Evolutionary conservation across 164 flowering plant genomes (phyloP).

Genomic region (Hamamelis virginiana): DNA sequence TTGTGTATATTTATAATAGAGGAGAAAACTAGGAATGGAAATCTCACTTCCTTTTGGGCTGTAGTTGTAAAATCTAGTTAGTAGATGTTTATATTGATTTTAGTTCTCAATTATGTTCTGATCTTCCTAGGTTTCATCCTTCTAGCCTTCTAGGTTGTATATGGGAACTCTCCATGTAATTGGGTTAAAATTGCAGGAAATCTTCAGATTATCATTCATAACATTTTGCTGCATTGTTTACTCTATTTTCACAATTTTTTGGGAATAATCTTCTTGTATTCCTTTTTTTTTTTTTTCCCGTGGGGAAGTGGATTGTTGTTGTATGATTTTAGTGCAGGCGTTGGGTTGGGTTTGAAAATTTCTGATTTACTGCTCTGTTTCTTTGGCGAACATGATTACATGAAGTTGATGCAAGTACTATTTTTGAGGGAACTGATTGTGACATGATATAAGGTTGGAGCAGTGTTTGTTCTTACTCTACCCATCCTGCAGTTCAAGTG

Average conservation of each 20-base stretch:
- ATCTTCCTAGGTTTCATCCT: conserved; percentile 11
- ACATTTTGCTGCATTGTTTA: background rate
- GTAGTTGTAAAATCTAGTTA: conserved; percentile 24
- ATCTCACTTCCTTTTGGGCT: conserved; percentile 17
- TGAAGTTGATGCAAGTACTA: no score
- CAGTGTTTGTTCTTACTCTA: no score
- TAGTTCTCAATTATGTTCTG: conserved; percentile 13
- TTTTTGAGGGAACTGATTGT: no score
- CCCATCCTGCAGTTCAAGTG: no score
- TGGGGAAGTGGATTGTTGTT: no score
- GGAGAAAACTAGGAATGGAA: conserved; percentile 24
- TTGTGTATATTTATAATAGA: conserved; percentile 30
- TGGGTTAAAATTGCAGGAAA: conserved; percentile 15
- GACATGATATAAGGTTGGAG: no score
- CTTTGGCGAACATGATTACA: no score
- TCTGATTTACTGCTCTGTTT: no score
- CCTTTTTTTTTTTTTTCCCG: no score
- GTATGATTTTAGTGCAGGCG: no score
- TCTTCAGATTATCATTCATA: conserved; percentile 1
- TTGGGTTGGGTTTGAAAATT: no score
- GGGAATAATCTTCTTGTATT: no score
- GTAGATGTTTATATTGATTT: conserved; percentile 42
- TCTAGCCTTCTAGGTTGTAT: conserved; percentile 25
- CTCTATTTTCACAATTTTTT: background rate
- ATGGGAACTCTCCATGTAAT: conserved; percentile 24